phyloP scores from a whole-genome alignment of 805 yeast genomes.

The Starmerella powellii region DNA sequence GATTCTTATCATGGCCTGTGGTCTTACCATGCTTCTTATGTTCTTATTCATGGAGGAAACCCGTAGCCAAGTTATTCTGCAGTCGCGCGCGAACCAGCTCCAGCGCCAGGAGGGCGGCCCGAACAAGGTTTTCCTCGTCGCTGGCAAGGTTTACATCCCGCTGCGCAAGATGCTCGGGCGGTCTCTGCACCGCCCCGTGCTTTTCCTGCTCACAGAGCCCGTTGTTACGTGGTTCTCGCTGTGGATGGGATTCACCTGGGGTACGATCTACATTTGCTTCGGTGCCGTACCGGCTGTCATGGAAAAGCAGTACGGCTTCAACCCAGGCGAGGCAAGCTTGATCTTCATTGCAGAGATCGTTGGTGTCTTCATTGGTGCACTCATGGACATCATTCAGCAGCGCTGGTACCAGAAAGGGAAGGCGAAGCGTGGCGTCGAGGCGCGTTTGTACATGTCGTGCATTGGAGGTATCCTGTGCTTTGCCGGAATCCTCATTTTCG shows the following conservation, averaged over 20 bases:
- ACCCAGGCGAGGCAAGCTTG: conserved; percentile 44
- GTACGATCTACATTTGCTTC: conserved; percentile 49
- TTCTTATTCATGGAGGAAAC: conserved; percentile 49
- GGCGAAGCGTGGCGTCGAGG: conserved; percentile 44
- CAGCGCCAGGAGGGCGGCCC: conserved; percentile 16
- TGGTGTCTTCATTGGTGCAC: conserved; percentile 36
- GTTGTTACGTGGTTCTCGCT: conserved; percentile 42
- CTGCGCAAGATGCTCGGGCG: conserved; percentile 36
- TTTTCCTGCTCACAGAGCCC: conserved; percentile 39
- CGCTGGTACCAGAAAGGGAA: conserved; percentile 35
- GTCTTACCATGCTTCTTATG: conserved; percentile 39
- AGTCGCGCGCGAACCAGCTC: conserved; percentile 38
- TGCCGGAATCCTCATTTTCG: conserved; percentile 15
- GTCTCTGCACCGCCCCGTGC: conserved; percentile 49
- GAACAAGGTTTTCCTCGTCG: conserved; percentile 13
- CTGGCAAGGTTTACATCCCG: conserved; percentile 28
- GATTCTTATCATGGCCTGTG: conserved; percentile 48
- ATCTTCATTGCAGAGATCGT: conserved; percentile 57
- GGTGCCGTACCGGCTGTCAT: conserved; percentile 54
- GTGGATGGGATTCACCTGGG: conserved; percentile 31
- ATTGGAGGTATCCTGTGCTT: conserved; percentile 33
- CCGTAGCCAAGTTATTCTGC: conserved; percentile 41
- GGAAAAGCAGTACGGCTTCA: conserved; percentile 38
- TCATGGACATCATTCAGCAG: conserved; percentile 22
- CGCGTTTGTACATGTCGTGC: conserved; percentile 46